A percentile compares a stretch with the other conserved stretches of the same genome.
Conservation (phyloP, 73 alveolate genomes). For the Effrenium voratum region DNA sequence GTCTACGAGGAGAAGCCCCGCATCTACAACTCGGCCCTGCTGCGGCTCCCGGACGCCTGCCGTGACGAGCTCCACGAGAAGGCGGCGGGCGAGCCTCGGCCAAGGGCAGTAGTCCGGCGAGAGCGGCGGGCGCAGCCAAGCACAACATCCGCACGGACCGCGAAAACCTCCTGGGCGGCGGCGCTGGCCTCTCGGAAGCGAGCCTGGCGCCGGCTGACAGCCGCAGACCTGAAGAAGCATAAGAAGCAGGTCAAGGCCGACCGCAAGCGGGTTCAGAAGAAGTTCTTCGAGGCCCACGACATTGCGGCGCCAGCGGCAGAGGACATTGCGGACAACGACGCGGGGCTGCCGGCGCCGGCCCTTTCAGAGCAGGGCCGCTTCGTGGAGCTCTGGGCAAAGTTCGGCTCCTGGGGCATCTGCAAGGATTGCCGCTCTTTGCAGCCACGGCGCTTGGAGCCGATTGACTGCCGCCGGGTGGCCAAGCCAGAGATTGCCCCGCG, state of each 20-base stretch:
- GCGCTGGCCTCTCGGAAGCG: too few species aligned
- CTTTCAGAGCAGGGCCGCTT: background rate
- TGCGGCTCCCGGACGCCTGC: background rate
- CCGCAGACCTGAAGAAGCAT: too few species aligned
- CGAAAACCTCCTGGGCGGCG: too few species aligned
- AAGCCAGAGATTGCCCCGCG: background rate
- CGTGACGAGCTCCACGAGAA: too few species aligned
- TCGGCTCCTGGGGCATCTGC: conserved; percentile 17
- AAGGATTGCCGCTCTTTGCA: background rate
- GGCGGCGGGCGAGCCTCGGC: too few species aligned
- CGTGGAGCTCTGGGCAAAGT: conserved; percentile 7
- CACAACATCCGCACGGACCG: too few species aligned
- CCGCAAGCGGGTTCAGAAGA: too few species aligned
- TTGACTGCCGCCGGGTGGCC: background rate
- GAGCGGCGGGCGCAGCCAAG: too few species aligned
- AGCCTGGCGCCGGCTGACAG: too few species aligned
- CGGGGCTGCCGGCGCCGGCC: conserved; percentile 14
- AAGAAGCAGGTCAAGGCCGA: too few species aligned
- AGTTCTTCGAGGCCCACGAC: background rate
- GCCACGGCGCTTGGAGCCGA: background rate
- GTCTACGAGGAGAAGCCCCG: background rate
- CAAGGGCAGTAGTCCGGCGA: too few species aligned
- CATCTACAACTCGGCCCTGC: background rate
- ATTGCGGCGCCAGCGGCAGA: background rate
- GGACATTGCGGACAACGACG: background rate